These are phyloP conservation scores for Hygrocybe punicea DNA, from an alignment of 768 basidiomycete species.

Conservation along the genomic window DNA sequence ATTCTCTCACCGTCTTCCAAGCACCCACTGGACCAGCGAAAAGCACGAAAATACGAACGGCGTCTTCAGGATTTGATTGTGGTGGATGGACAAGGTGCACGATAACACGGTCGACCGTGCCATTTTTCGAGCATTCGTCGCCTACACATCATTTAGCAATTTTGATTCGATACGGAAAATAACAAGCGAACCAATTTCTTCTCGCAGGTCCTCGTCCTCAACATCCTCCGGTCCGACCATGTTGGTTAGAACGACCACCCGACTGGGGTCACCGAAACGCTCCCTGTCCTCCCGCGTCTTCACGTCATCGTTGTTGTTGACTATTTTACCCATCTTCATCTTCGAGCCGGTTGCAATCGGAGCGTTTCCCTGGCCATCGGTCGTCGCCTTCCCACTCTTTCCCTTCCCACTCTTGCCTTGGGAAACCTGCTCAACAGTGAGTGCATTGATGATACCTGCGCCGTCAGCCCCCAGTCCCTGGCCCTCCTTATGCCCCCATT, in stretches of 20 bases:
- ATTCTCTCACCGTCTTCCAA: conserved; percentile 91
- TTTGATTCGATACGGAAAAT: background rate
- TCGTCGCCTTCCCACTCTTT: conserved; percentile 31
- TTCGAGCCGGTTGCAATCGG: conserved; percentile 51
- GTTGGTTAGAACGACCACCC: conserved; percentile 86
- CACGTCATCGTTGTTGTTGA: conserved; percentile 86
- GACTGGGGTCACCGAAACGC: conserved; percentile 84
- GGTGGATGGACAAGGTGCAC: conserved; percentile 74
- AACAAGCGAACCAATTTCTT: conserved; percentile 70
- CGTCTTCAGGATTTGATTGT: conserved; percentile 66
- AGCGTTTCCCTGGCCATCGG: conserved; percentile 32
- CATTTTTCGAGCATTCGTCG: conserved; percentile 89
- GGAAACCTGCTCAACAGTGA: conserved; percentile 70
- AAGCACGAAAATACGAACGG: conserved; percentile 85
- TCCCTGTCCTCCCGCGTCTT: conserved; percentile 72
- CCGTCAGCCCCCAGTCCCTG: conserved; percentile 86
- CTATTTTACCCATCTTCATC: conserved; percentile 74
- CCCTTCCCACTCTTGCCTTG: conserved; percentile 41
- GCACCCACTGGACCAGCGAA: conserved; percentile 91
- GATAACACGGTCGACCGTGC: conserved; percentile 86
- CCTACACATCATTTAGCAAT: conserved; percentile 40
- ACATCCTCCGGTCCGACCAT: conserved; percentile 84
- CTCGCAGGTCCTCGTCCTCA: conserved; percentile 78
- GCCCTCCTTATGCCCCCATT: conserved; percentile 94
- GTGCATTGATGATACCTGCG: conserved; percentile 83